Conservation (phyloP, 805 yeast species). For the Ogataea nakhonphanomensis region DNA sequence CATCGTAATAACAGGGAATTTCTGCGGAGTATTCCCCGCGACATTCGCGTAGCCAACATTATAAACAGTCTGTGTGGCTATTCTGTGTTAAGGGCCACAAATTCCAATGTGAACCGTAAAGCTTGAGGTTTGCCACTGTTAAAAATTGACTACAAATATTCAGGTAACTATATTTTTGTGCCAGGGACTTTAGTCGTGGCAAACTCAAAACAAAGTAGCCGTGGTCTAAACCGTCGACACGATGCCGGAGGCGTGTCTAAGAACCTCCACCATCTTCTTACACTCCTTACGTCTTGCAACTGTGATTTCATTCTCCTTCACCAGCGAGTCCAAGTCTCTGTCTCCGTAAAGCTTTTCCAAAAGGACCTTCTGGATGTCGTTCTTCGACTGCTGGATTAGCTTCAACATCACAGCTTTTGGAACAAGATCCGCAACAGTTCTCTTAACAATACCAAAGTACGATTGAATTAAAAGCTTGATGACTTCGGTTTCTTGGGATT, state of each 20-base stretch:
- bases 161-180: conserved; percentile 3
- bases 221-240: conserved; percentile 61
- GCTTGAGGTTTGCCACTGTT: conserved; percentile 4
- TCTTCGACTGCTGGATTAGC: conserved; percentile 78
- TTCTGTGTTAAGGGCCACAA: not conserved
- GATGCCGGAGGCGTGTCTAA: conserved; percentile 85
- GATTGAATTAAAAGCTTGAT: conserved; percentile 88
- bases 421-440: conserved; percentile 88
- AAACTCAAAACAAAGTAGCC: not conserved
- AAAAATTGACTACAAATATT: not conserved
- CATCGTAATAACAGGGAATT: conserved; percentile 2
- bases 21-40: not conserved
- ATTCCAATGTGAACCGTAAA: not conserved
- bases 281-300: conserved; percentile 95
- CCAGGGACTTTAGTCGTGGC: conserved; percentile 4
- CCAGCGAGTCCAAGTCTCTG: conserved; percentile 69
- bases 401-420: conserved; percentile 96
- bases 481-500: conserved; percentile 94
- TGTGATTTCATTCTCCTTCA: conserved; percentile 88
- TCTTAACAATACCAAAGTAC: conserved; percentile 87
- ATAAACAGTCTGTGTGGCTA: conserved; percentile 1
- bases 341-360: conserved; percentile 82
- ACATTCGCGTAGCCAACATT: conserved; percentile 1
- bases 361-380: conserved; percentile 85
- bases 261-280: conserved; percentile 89